These are phyloP conservation scores for Beta macrorhiza DNA, from an alignment of 179 eudicot species.

Conservation along the genomic window DNA sequence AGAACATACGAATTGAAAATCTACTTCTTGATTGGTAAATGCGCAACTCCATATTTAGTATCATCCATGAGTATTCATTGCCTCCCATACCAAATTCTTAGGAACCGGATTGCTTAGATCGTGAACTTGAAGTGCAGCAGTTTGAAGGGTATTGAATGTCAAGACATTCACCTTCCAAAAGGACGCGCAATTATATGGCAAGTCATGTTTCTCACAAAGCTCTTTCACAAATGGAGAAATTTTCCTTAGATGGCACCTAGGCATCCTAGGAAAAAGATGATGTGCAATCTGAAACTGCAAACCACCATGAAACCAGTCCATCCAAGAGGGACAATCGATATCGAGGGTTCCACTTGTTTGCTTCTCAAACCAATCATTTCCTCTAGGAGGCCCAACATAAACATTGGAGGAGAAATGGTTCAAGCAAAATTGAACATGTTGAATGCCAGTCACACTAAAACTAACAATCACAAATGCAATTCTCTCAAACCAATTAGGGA, in stretches of 20 bases:
- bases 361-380: slow-evolving; percentile 56
- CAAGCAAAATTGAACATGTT: slow-evolving; percentile 56
- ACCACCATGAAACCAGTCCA: slow-evolving; percentile 74
- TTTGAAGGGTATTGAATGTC: slow-evolving; percentile 41
- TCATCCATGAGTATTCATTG: slow-evolving; percentile 84
- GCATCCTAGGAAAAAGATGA: slow-evolving; percentile 59
- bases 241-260: slow-evolving; percentile 52
- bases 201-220: slow-evolving; percentile 52
- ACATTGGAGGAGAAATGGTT: slow-evolving; percentile 55
- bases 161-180: slow-evolving; percentile 50
- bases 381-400: slow-evolving; percentile 49
- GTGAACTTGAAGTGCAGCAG: slow-evolving; percentile 55
- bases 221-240: slow-evolving; percentile 56
- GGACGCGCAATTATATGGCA: slow-evolving; percentile 46
- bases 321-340: slow-evolving; percentile 50
- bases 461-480: slow-evolving; percentile 38
- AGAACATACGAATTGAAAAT: too few species aligned
- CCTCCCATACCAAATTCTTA: slow-evolving; percentile 68
- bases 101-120: slow-evolving; percentile 53
- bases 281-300: slow-evolving; percentile 62
- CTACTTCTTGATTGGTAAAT: not conserved
- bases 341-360: slow-evolving; percentile 53
- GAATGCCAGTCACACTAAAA: slow-evolving; percentile 52
- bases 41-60: not conserved
- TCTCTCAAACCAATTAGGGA: slow-evolving; percentile 57